Evolutionary conservation across 257 asterid species (phyloP), one percentile per base, ranked within the genome.

Genomic region (Solanum sitiens): DNA sequence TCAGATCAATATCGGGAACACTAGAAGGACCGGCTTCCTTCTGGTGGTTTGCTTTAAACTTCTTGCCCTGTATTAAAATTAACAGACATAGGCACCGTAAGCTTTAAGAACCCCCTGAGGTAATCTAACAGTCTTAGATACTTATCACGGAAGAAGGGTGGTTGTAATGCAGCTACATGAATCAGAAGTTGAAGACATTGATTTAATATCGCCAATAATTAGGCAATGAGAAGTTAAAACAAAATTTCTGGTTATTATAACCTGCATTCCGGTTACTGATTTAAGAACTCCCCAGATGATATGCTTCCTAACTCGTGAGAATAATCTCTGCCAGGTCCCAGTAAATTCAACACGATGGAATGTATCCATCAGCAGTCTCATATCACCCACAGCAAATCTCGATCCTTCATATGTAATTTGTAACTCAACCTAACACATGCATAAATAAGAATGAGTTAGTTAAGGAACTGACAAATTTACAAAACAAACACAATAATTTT

Each of bases 241-340:
- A 65, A 87, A 33, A n/a, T n/a, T 50, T 6, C 10, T 13, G 11
- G 86, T 11, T 11, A 76, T 77, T 67, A 70, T 88, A 91, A 94
- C 99, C 99, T 97, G 99, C 98, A 97, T 97, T 89, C 99, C 99
- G 2, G 99, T 97, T 92, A 97, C 99, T 84, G 99, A 97, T 93
- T 97, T 97, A 68, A 97, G 92, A 88, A 97, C 99, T 76, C 99
- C 99, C 99, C 99, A 97, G 42, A 97, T 97, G 68, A 97, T 95
- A 90, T 97, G 99, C 94, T 97, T 97, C 93, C 96, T 97, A 84
- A 97, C 99, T 85, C 99, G 98, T 59, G 99, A 97, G 92, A 97
- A 97, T 89, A 97, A 89, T 92, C 98, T 92, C 94, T 98, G 94
- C 99, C 99, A 97, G 73, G 99, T 97, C 86, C 99, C 99, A 89